phyloP scores from a whole-genome alignment of 768 basidiomycete genomes.

The Leccinum boreale region DNA sequence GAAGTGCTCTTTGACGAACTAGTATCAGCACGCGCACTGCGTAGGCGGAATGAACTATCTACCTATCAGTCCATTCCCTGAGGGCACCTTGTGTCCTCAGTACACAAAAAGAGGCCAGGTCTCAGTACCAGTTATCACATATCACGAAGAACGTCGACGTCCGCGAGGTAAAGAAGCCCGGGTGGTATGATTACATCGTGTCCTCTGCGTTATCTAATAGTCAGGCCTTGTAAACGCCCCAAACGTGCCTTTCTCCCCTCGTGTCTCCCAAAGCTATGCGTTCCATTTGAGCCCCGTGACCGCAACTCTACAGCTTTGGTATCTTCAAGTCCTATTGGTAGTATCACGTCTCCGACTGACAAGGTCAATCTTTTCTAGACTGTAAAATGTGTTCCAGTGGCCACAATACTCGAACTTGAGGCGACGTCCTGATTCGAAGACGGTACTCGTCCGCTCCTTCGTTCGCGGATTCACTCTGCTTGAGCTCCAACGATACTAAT shows the following conservation, averaged over 20 bases:
- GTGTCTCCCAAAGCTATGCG: slow-evolving; percentile 2
- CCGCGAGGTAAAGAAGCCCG: slow-evolving; percentile 17
- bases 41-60: neutral
- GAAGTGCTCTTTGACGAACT: too few species aligned
- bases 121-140: neutral
- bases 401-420: neutral
- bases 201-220: slow-evolving; percentile 5
- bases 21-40: too few species aligned
- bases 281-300: neutral
- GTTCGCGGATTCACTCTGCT: too few species aligned
- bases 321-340: slow-evolving; percentile 3
- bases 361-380: neutral
- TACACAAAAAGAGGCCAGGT: neutral
- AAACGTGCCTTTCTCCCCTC: slow-evolving; percentile 3
- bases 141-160: slow-evolving; percentile 1
- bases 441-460: too few species aligned
- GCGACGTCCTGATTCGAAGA: neutral
- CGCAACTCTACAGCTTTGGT: neutral
- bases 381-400: neutral
- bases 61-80: neutral
- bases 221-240: slow-evolving; percentile 18
- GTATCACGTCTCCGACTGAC: slow-evolving; percentile 2
- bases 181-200: slow-evolving; percentile 14
- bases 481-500: too few species aligned
- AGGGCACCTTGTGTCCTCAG: neutral